Percentiles rank a stretch among this genome's conserved stretches.
These are phyloP conservation scores for Vigna reflexopilosa DNA, from an alignment of 306 rosid genomes.

Conservation along the genomic window DNA sequence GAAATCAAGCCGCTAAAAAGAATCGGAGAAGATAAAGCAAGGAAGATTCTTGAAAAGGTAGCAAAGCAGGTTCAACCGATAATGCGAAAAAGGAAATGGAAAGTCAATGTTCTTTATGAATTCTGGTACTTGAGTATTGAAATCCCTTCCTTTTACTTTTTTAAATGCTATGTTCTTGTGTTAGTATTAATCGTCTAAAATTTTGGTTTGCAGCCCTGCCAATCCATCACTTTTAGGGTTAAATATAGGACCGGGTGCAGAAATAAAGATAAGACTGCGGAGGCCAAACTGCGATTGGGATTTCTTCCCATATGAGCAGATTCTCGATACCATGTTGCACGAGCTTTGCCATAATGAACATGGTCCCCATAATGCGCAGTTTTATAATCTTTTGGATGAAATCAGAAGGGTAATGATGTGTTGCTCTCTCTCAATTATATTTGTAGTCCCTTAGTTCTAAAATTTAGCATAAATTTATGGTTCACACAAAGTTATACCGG, in stretches of 20 bases:
- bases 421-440: neutral
- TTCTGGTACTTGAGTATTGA: conserved; percentile 51
- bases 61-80: conserved; percentile 70
- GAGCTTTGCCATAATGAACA: conserved; percentile 68
- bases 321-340: conserved; percentile 69
- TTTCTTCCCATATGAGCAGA: conserved; percentile 68
- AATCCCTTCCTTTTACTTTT: neutral
- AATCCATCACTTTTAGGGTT: conserved; percentile 64
- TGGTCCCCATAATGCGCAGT: conserved; percentile 66
- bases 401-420: conserved; percentile 57
- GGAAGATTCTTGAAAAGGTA: conserved; percentile 53
- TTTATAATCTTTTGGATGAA: conserved; percentile 65
- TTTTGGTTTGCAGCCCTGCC: conserved; percentile 58
- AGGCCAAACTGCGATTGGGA: conserved; percentile 61
- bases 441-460: neutral
- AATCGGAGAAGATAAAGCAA: conserved; percentile 63
- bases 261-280: conserved; percentile 62
- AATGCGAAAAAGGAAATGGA: conserved; percentile 65
- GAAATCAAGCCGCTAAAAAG: conserved; percentile 60
- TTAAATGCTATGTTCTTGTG: neutral
- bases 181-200: conserved; percentile 12
- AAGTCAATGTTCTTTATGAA: conserved; percentile 62
- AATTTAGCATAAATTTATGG: neutral
- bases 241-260: conserved; percentile 64
- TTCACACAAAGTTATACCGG: conserved; percentile 12